Percentiles rank a stretch among this genome's conserved stretches.
Conservation (phyloP, 768 basidiomycete species). For the Galerina marginata region DNA sequence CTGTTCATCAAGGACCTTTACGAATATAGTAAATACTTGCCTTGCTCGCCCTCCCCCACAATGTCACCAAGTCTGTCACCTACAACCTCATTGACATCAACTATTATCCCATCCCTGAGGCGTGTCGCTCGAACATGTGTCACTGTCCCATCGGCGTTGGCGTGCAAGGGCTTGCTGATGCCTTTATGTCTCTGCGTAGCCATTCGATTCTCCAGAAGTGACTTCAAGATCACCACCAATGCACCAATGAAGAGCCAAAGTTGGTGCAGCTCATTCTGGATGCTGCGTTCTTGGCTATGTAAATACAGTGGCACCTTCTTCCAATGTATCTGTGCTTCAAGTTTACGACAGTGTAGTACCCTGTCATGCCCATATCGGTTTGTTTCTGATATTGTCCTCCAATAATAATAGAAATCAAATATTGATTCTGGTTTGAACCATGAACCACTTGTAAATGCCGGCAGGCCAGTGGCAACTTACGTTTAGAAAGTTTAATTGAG, state of each 20-base stretch:
- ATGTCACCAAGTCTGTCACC: constrained; percentile 79
- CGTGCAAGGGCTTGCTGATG: constrained; percentile 97
- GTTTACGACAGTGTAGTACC: background rate
- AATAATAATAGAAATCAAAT: background rate
- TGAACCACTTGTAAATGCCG: background rate
- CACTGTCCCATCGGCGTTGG: constrained; percentile 97
- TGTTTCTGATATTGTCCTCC: background rate
- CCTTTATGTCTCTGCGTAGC: constrained; percentile 96
- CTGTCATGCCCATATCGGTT: background rate
- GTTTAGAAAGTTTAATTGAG: background rate
- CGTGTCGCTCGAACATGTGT: constrained; percentile 91
- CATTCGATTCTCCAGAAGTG: constrained; percentile 80
- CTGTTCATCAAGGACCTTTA: constrained; percentile 95
- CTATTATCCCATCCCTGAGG: constrained; percentile 90
- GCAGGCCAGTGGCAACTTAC: background rate
- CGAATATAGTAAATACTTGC: constrained; percentile 58
- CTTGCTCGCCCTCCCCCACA: constrained; percentile 70
- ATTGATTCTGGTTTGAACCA: background rate
- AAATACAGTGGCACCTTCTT: background rate
- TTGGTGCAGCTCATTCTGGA: background rate
- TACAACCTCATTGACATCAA: constrained; percentile 95
- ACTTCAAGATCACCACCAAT: background rate
- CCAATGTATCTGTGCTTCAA: background rate
- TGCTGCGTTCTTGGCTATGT: background rate
- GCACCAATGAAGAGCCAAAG: background rate